These are phyloP conservation scores for Brachypodium distachyon DNA, from an alignment of 202 grass and related monocot genomes.

Conservation along the genomic window DNA sequence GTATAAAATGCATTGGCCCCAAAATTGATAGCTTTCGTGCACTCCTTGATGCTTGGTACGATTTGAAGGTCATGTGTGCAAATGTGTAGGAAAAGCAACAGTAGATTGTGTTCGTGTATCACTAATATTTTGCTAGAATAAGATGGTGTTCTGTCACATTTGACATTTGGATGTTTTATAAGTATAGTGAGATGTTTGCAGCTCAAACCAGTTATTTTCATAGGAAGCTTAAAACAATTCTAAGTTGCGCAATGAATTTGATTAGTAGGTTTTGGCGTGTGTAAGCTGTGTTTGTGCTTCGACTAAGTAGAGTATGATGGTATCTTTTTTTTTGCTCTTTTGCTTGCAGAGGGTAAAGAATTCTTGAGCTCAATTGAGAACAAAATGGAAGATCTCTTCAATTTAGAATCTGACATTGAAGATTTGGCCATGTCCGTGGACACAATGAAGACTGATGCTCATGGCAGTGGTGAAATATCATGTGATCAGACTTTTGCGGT, in stretches of 20 bases:
- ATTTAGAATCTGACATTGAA: constrained; percentile 45
- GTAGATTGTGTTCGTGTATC: neutral
- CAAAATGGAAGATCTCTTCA: constrained; percentile 48
- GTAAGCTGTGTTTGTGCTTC: neutral
- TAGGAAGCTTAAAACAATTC: neutral
- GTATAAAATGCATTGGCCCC: neutral
- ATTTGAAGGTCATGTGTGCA: neutral
- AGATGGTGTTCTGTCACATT: neutral
- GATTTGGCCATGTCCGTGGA: constrained; percentile 34
- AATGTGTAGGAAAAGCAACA: neutral
- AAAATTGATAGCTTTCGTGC: neutral
- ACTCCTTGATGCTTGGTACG: neutral
- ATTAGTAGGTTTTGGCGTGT: neutral
- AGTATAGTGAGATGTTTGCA: neutral
- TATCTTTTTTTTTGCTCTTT: neutral
- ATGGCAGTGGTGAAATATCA: neutral
- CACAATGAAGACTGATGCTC: neutral
- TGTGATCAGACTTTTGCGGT: neutral
- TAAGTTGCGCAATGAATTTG: neutral
- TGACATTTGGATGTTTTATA: neutral
- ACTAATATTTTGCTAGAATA: neutral
- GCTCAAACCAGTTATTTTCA: neutral
- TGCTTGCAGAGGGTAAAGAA: constrained; percentile 39
- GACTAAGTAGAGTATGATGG: neutral
- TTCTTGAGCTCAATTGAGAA: constrained; percentile 31